Conservation (phyloP, 495 filamentous ascomycete genomes). For the Annulohypoxylon stygium region DNA sequence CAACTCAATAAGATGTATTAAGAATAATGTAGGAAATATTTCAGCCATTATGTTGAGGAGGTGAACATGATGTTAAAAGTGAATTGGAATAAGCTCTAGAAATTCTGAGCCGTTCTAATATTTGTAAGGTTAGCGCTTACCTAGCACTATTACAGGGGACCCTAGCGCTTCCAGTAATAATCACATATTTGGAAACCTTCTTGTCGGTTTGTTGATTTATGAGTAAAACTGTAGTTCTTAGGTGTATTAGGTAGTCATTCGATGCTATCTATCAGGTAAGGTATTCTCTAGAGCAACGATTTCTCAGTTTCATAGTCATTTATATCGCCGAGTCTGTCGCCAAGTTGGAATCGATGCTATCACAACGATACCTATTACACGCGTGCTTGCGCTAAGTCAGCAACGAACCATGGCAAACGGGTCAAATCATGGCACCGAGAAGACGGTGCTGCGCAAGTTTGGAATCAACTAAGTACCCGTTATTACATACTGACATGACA, state of each 20-base stretch:
- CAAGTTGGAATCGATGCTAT: conserved; percentile 11
- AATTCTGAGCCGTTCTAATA: too few species aligned
- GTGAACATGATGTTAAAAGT: not conserved
- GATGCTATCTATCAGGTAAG: not conserved
- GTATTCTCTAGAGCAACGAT: not conserved
- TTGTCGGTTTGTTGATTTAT: too few species aligned
- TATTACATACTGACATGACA: conserved; percentile 8
- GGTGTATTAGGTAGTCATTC: too few species aligned
- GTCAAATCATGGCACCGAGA: not conserved
- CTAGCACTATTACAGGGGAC: too few species aligned
- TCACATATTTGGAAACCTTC: too few species aligned
- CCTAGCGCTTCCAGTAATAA: too few species aligned
- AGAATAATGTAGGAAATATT: too few species aligned
- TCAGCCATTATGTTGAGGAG: too few species aligned
- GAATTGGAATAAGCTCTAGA: too few species aligned
- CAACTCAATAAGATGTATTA: too few species aligned
- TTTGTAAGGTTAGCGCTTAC: too few species aligned
- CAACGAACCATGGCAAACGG: conserved; percentile 6
- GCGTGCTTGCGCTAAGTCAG: conserved; percentile 4
- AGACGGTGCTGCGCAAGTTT: conserved; percentile 7
- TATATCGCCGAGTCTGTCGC: not conserved
- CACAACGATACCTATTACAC: conserved; percentile 11
- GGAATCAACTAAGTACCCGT: conserved; percentile 6
- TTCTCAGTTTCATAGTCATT: conserved; percentile 5
- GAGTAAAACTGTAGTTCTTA: too few species aligned